Conservation (phyloP, 805 yeast species). For the Vanderwaltozyma polyspora region DNA sequence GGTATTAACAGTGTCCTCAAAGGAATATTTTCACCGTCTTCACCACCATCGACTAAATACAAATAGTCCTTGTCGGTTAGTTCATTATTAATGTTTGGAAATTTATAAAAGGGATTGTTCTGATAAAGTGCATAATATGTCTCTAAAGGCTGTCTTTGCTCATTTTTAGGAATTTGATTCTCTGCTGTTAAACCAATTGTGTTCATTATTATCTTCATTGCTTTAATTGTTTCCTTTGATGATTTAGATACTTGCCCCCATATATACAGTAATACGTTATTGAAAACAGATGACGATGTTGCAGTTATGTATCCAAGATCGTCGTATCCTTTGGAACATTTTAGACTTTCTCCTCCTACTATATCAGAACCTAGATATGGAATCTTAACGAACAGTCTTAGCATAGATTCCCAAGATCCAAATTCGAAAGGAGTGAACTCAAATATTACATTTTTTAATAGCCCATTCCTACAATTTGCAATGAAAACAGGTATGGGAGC, state of each 20-base stretch:
- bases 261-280: slow-evolving; percentile 39
- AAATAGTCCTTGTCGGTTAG: slow-evolving; percentile 24
- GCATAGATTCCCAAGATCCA: slow-evolving; percentile 51
- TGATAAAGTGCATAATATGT: slow-evolving; percentile 46
- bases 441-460: slow-evolving; percentile 29
- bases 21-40: slow-evolving; percentile 65
- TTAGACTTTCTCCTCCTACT: slow-evolving; percentile 31
- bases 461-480: slow-evolving; percentile 32
- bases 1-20: slow-evolving; percentile 52
- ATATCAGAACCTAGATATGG: slow-evolving; percentile 43
- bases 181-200: slow-evolving; percentile 11
- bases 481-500: slow-evolving; percentile 42
- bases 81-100: slow-evolving; percentile 15
- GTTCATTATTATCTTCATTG: slow-evolving; percentile 26
- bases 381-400: slow-evolving; percentile 38
- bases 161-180: background rate
- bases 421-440: slow-evolving; percentile 58
- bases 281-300: slow-evolving; percentile 54
- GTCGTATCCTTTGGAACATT: slow-evolving; percentile 44
- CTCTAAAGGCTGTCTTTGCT: slow-evolving; percentile 1
- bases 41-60: slow-evolving; percentile 70
- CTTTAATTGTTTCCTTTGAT: slow-evolving; percentile 25
- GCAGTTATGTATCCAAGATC: slow-evolving; percentile 50
- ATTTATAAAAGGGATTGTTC: slow-evolving; percentile 49
- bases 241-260: slow-evolving; percentile 30